phyloP scores from a whole-genome alignment of 768 basidiomycete genomes.

The Tephrocybe sp. region DNA sequence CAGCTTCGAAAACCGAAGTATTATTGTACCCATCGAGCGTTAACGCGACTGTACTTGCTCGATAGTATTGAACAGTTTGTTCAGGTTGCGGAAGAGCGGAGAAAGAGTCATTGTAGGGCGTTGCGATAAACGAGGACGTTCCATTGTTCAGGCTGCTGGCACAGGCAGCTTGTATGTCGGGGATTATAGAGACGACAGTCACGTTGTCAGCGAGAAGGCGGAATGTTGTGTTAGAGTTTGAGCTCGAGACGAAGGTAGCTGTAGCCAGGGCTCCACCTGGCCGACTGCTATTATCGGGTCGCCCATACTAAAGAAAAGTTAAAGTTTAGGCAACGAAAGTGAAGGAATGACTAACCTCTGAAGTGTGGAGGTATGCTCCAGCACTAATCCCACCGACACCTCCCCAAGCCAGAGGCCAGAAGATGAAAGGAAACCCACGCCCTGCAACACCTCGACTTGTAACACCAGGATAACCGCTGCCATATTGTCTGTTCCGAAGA shows the following conservation, averaged over 20 bases:
- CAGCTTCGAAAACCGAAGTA: constrained; percentile 43
- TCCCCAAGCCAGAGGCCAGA: constrained; percentile 57
- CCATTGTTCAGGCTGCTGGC: constrained; percentile 23
- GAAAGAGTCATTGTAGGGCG: constrained; percentile 30
- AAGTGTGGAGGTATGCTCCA: constrained; percentile 21
- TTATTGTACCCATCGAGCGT: constrained; percentile 70
- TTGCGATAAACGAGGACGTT: constrained; percentile 21
- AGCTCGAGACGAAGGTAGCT: constrained; percentile 40
- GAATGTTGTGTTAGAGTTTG: constrained; percentile 33
- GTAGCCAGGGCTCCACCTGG: constrained; percentile 44
- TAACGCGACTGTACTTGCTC: constrained; percentile 61
- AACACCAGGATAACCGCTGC: constrained; percentile 54
- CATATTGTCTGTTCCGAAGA: constrained; percentile 39
- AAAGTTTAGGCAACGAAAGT: too few relatives aligned
- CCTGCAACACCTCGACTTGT: constrained; percentile 38
- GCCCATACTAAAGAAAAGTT: constrained; percentile 47
- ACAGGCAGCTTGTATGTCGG: constrained; percentile 39
- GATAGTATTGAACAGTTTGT: constrained; percentile 68
- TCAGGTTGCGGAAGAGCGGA: constrained; percentile 41
- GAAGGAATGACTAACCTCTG: constrained; percentile 43
- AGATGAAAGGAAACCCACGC: constrained; percentile 53
- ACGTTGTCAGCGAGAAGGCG: constrained; percentile 45
- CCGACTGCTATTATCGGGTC: constrained; percentile 41
- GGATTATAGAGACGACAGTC: constrained; percentile 41
- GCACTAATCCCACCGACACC: constrained; percentile 21